Percentiles rank a stretch among this genome's conserved stretches.
phyloP scores from a whole-genome alignment of 352 stramenopile genomes.

The Phytophthora constricta region DNA sequence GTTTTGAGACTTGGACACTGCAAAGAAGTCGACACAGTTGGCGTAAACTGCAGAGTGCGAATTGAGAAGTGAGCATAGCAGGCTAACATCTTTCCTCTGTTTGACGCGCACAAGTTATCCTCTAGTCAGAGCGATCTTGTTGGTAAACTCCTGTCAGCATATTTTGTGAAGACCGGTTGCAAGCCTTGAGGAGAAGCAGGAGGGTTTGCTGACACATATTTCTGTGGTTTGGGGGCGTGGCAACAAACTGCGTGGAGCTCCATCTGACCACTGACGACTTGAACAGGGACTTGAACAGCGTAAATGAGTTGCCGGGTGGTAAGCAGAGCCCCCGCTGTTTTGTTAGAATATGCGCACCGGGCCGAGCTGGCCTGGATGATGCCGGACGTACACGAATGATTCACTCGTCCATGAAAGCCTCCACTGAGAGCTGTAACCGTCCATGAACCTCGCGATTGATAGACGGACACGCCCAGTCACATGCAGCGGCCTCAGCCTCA shows the following conservation, averaged over 20 bases:
- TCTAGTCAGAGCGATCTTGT: background rate
- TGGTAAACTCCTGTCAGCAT: background rate
- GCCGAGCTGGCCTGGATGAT: slow-evolving; percentile 12
- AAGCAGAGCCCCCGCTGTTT: slow-evolving; percentile 17
- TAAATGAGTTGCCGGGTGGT: slow-evolving; percentile 4
- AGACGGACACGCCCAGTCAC: slow-evolving; percentile 5
- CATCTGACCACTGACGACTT: background rate
- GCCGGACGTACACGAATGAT: slow-evolving; percentile 4
- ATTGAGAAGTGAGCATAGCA: slow-evolving; percentile 21
- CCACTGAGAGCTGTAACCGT: slow-evolving; percentile 17
- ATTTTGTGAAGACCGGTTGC: no score
- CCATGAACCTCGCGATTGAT: slow-evolving; percentile 9
- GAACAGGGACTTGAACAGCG: slow-evolving; percentile 1
- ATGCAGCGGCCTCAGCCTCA: no score
- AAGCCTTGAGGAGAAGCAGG: no score
- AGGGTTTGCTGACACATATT: no score
- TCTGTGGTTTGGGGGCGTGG: no score
- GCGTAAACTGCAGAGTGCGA: background rate
- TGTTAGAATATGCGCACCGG: slow-evolving; percentile 4
- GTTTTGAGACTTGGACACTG: no score
- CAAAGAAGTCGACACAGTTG: no score
- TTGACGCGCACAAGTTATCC: background rate
- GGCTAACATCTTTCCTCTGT: background rate
- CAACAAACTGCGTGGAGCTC: no score
- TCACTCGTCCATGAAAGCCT: background rate